Conservation (phyloP, 225 moss, liverwort and hornwort species). For the Anthoceros angustus region DNA sequence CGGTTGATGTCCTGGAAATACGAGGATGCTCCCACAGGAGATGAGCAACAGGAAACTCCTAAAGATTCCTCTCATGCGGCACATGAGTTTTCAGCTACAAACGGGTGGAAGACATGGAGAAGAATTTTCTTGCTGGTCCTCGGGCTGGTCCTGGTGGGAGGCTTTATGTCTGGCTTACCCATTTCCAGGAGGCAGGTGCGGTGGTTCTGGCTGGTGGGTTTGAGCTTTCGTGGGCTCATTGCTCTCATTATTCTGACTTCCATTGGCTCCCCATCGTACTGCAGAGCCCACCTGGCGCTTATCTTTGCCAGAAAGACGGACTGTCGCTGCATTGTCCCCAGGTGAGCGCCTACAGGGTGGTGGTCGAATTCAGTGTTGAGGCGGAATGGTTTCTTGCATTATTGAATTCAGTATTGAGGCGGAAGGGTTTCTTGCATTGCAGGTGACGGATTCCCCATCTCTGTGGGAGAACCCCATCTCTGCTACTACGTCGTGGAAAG, state of each 20-base stretch:
- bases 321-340: slow-evolving; percentile 25
- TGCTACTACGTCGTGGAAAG: slow-evolving; percentile 33
- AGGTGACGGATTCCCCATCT: slow-evolving; percentile 27
- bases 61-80: background rate
- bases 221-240: background rate
- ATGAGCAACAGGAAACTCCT: background rate
- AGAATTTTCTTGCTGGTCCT: slow-evolving; percentile 1
- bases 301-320: slow-evolving; percentile 34
- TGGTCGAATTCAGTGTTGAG: background rate
- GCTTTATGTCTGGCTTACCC: background rate
- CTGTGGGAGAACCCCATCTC: slow-evolving; percentile 45
- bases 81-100: background rate
- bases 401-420: background rate
- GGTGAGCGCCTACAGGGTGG: slow-evolving; percentile 12
- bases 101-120: background rate
- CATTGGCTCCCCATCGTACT: background rate
- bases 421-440: background rate
- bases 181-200: background rate
- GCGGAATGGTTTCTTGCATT: background rate
- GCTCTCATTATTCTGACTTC: background rate
- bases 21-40: background rate
- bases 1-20: slow-evolving; percentile 5
- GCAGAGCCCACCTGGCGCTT: slow-evolving; percentile 14
- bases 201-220: background rate
- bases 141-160: background rate